Evolutionary conservation across 345 rosid genomes (phyloP).

Genomic region (Sisymbrium altissimum): DNA sequence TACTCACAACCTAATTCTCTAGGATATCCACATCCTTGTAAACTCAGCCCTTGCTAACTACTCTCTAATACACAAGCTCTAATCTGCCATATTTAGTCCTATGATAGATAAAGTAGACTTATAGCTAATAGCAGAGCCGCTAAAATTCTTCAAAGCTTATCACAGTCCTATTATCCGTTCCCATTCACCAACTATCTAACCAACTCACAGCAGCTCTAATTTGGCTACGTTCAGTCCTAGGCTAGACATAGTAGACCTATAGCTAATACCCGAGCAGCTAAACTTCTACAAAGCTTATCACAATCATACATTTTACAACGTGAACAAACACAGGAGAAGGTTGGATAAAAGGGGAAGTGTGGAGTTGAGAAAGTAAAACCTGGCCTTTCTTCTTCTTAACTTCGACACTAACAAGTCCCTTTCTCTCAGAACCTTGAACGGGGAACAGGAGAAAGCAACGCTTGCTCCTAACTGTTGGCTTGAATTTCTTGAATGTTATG

Average conservation of each 20-base stretch:
- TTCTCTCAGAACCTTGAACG: conserved; percentile 79
- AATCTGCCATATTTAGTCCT: neutral
- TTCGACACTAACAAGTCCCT: conserved; percentile 83
- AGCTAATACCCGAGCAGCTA: neutral
- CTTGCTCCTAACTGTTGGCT: conserved; percentile 62
- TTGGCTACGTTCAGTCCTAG: neutral
- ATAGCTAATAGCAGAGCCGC: neutral
- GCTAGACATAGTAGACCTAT: neutral
- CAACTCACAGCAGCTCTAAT: neutral
- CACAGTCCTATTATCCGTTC: neutral
- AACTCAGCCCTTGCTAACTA: neutral
- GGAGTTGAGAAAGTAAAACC: conserved; percentile 44
- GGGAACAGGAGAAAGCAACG: conserved; percentile 87
- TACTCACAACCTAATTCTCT: neutral
- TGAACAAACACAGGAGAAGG: neutral
- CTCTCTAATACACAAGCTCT: neutral
- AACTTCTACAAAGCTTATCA: neutral
- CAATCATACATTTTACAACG: neutral
- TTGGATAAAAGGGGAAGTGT: neutral
- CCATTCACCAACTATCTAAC: neutral
- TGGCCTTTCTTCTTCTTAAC: conserved; percentile 94
- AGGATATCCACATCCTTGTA: neutral
- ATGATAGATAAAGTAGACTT: neutral
- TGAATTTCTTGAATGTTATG: conserved; percentile 61
- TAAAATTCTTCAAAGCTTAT: neutral